Conservation (phyloP, 1,139 yeast species). For the Saccharomycopsis hybrid region DNA sequence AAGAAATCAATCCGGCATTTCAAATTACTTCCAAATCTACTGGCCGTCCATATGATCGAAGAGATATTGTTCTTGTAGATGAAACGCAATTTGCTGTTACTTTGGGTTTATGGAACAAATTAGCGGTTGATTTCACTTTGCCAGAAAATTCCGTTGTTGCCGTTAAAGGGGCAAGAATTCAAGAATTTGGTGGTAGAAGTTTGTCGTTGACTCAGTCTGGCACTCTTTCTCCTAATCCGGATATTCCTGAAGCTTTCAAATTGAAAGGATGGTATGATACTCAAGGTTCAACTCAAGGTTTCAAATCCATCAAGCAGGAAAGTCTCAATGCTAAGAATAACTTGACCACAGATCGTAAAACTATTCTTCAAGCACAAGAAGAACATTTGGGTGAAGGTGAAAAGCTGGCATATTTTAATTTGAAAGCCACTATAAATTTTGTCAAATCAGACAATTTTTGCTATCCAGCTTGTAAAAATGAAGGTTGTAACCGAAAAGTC, state of each 20-base stretch:
- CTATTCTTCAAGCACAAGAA: slow-evolving; percentile 60
- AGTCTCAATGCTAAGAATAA: slow-evolving; percentile 28
- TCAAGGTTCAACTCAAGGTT: slow-evolving; percentile 54
- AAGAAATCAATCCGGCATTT: slow-evolving; percentile 64
- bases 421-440: slow-evolving; percentile 68
- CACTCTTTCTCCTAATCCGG: slow-evolving; percentile 73
- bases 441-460: slow-evolving; percentile 70
- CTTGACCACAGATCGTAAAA: slow-evolving; percentile 45
- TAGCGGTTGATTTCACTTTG: slow-evolving; percentile 67
- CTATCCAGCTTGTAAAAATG: slow-evolving; percentile 84
- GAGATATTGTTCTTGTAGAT: slow-evolving; percentile 84
- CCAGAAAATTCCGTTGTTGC: slow-evolving; percentile 89
- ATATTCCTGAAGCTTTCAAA: slow-evolving; percentile 77
- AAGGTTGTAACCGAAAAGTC: slow-evolving; percentile 78
- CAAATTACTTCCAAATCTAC: slow-evolving; percentile 89
- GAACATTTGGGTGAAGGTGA: slow-evolving; percentile 69
- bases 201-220: slow-evolving; percentile 79
- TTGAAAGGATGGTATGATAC: slow-evolving; percentile 95
- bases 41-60: slow-evolving; percentile 86
- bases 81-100: slow-evolving; percentile 70
- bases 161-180: slow-evolving; percentile 81
- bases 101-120: slow-evolving; percentile 86
- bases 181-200: slow-evolving; percentile 84
- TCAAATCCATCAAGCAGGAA: slow-evolving; percentile 53
- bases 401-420: slow-evolving; percentile 68